Base-by-base conservation (phyloP, 345 rosid species). In the Salix suchowensis region DNA sequence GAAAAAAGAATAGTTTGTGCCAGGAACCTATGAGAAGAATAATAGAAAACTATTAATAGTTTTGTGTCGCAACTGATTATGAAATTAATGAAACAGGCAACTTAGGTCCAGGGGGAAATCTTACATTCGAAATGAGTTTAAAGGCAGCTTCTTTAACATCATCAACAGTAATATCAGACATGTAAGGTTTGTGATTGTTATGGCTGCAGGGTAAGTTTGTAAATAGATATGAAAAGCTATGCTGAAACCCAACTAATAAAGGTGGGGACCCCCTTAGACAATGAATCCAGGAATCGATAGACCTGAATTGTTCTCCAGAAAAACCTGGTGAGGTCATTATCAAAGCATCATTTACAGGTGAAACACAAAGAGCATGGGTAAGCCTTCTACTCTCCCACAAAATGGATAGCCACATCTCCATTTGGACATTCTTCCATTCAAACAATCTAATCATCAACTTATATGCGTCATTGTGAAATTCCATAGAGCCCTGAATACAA, bases 341-440 rank as follows among this genome's bases (percentile, higher is more conserved):
- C 65, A 93, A 85, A 71, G 84, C 85, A 42, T 93, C 92, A 81
- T 84, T 83, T 67, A 95, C 74, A 42, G 98, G 96, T 73, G 97
- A 85, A 77, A 82, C 81, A 81, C 98, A 95, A 74, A 95, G 91
- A 19, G 92, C 91, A 83, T 95, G 98, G 79, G 88, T 87, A 54
- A 91, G 89, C 85, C 98, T 89, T 87, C 98, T 88, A 81, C 86
- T 81, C 80, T 86, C 94, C 98, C 97, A 91, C 54, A 93, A 78
- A 78, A 80, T 79, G 76, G 89, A 78, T 80, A 93, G 46, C 72
- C 87, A 89, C 83, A 75, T 91, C 86, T 84, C 92, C 72, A 79
- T 18, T 67, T 86, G 83, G 76, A 89, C 66, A 71, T 85, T 82
- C 84, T 88, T 91, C 77, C 77, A 80, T 74, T 86, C 77, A 74